A percentile compares a stretch with the other conserved stretches of the same genome.
Evolutionary conservation across 257 asterid genomes (phyloP).

Genomic region (Solanum paucissectum): DNA sequence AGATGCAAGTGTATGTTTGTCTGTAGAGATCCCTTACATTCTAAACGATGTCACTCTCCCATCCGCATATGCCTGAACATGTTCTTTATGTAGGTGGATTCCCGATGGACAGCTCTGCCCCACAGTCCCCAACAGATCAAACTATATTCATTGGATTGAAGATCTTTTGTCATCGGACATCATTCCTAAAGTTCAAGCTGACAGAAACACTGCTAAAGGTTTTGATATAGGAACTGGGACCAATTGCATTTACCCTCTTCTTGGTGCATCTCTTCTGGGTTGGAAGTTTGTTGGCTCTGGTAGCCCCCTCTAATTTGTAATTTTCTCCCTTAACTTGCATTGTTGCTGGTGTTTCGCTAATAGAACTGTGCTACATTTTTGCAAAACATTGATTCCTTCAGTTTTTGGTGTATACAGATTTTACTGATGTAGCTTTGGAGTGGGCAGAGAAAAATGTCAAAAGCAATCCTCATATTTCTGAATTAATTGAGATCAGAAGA

Average conservation of each 20-base stretch:
- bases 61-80: not conserved
- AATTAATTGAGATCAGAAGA: slow-evolving; percentile 69
- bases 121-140: slow-evolving; percentile 85
- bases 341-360: not conserved
- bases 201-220: slow-evolving; percentile 35
- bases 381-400: not conserved
- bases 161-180: slow-evolving; percentile 66
- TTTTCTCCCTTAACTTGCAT: not conserved
- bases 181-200: slow-evolving; percentile 18
- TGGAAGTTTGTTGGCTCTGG: slow-evolving; percentile 96
- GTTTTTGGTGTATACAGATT: slow-evolving; percentile 30
- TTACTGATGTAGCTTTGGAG: slow-evolving; percentile 80
- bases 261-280: slow-evolving; percentile 89
- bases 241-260: slow-evolving; percentile 95
- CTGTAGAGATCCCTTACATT: not conserved
- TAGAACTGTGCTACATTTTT: not conserved
- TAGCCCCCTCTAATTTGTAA: slow-evolving; percentile 5
- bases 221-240: slow-evolving; percentile 96
- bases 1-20: not conserved
- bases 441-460: slow-evolving; percentile 74
- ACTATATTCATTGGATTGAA: slow-evolving; percentile 94
- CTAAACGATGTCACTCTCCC: not conserved
- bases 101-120: slow-evolving; percentile 99
- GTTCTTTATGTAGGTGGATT: slow-evolving; percentile 65
- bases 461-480: slow-evolving; percentile 62